Base-by-base conservation (phyloP, 2,329 filamentous ascomycete genomes). In the Trichoderma guizhouense region DNA sequence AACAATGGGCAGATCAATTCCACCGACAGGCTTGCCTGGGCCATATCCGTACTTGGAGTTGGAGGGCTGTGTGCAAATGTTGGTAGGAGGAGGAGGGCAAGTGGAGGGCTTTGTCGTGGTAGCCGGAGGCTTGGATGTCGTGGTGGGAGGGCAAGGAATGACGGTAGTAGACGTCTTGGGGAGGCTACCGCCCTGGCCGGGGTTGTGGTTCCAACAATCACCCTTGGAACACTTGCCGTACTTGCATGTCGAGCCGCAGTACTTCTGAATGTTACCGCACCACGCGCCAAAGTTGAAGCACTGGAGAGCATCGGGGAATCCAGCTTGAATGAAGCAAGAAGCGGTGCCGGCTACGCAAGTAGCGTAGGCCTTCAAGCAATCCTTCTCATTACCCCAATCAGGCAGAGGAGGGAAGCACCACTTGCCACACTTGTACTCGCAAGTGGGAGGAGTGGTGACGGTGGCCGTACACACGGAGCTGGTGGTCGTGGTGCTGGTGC, bases 41-140 rank as follows among this genome's bases (percentile, higher is more conserved):
- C 88, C 89, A 77, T 94, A 95, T 67, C 89, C 90, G 75, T 86
- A 88, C 78, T 86, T 86, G 75, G 88, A 86, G 80, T 82, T 86
- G 67, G 81, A 79, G n/a, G 87, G 84, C 79, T 88, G 86, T 43
- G 78, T 80, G 83, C 87, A 89, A 76, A 89, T 83, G 75, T 85
- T 84, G 71, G 85, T 86, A 1, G 85, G 83, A 39, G 83, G 79
- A 2, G 86, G 84, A 67, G 84, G 80, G 68, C 84, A 82, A 55
- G 80, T 79, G 12, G 80, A 77, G 2, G 79, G 75, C 3, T 77
- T 78, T 58, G 78, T 78, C 58, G 79, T 76, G 21, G 79, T 76
- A 18, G 78, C 79, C 36, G 78, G 75, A 34, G 78, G 74, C 30
- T 76, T 75, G 58, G 78, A 76, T 3, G 78, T 77, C 30, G 79